These are phyloP conservation scores for Simplicillium aogashimaense DNA, from an alignment of 2,329 filamentous ascomycete species.

Conservation along the genomic window DNA sequence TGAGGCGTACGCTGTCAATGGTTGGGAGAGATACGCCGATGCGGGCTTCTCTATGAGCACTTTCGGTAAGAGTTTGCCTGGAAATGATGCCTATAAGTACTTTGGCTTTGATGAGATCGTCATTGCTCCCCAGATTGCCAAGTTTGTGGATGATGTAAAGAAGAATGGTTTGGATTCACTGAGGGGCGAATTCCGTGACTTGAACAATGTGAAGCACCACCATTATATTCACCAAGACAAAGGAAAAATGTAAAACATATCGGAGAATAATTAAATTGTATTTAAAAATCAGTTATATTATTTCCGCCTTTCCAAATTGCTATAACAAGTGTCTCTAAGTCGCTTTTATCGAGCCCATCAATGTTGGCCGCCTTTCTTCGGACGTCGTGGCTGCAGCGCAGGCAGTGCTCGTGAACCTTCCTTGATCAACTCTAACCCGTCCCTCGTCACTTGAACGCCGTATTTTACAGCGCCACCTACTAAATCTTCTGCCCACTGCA, in stretches of 20 bases:
- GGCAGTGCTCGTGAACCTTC: background rate
- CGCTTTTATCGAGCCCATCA: no score
- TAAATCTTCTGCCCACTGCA: no score
- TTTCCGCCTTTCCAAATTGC: no score
- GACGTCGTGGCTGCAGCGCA: no score
- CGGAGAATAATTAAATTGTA: no score
- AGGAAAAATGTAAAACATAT: no score
- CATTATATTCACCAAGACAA: background rate
- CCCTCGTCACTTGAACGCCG: no score
- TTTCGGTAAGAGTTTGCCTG: conserved; percentile 47
- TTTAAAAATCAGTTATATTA: no score
- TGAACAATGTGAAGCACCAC: conserved; percentile 10
- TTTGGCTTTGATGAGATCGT: conserved; percentile 43
- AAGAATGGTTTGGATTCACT: conserved; percentile 12
- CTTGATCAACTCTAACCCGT: background rate
- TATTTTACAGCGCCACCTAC: no score
- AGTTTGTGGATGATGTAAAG: conserved; percentile 14
- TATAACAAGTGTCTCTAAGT: no score
- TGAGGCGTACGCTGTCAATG: conserved; percentile 47
- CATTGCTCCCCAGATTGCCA: conserved; percentile 24
- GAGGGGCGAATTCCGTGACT: conserved; percentile 14
- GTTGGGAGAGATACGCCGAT: conserved; percentile 52
- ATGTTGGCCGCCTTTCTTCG: no score
- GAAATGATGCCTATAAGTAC: conserved; percentile 41
- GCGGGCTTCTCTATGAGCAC: conserved; percentile 41